Evolutionary conservation across 2,329 filamentous ascomycete genomes (phyloP), one percentile per base, ranked within the genome.

Genomic region (Epichloe brachyelytri): DNA sequence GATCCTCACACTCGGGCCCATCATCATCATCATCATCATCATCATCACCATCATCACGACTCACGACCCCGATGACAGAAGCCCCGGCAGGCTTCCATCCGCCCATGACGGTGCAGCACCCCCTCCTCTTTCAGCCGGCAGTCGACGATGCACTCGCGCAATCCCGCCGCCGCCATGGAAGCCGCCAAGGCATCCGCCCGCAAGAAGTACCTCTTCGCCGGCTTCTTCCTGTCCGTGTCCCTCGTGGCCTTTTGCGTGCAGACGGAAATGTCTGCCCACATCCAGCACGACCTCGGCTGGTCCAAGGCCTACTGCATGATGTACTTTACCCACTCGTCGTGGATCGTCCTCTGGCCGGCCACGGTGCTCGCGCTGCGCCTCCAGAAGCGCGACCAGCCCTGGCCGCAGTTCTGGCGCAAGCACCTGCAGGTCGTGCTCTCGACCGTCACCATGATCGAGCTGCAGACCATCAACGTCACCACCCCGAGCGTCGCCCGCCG

Each of bases 261-360:
- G 77, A 97, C 93, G 3, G 91, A 97, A 74, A 88, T 95, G 50
- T 91, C 90, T 11, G 83, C 94, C 10, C 90, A 96, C 70, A 93
- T 98, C 54, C 91, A 97, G 71, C 84, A 91, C 65, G 83, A 93
- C 54, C 71, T 96, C 56, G 82, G 86, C 56, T 98, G 93, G 93
- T 81, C 94, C 71, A 98, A 98, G 73, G 88, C 93, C n/a, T 98
- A 96, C 72, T 95, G 88, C 74, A 98, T 98, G 93, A 80, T 98
- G 76, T 96, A 95, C 69, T 76, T 98, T 57, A 98, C 93, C 11
- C 93, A 98, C 70, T 86, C 91, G 51, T 95, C 89, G 2, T 98
- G 93, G 93, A 68, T 83, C 10, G 69, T 97, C 46, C 76, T 98
- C 22, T 98, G 89, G 88, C 91, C 90, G 0, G 71, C 79, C 11